Conservation (phyloP, 306 rosid genomes). For the Cicer chorassanicum region DNA sequence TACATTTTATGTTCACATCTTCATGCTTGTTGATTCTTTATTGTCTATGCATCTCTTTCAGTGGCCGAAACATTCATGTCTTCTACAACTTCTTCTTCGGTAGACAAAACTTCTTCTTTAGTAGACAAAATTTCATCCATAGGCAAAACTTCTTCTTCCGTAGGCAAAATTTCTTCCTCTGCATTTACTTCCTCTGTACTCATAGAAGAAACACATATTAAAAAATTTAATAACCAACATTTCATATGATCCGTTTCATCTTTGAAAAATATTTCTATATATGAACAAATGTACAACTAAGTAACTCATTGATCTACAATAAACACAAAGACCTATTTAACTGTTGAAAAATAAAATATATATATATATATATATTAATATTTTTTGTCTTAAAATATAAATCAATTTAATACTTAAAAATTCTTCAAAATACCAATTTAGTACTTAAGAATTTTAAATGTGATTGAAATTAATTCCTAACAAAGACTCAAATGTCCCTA, state of each 20-base stretch:
- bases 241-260: background rate
- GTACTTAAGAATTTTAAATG: background rate
- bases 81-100: background rate
- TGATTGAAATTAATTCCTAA: background rate
- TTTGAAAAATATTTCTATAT: background rate
- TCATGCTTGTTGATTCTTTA: background rate
- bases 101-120: background rate
- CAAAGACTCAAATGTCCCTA: no score
- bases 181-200: conserved; percentile 40
- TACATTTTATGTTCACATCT: background rate
- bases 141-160: background rate
- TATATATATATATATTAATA: no score
- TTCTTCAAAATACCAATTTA: background rate
- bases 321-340: no score
- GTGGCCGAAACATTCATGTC: conserved; percentile 40
- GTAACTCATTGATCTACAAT: no score
- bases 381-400: no score
- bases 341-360: no score
- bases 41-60: conserved; percentile 39
- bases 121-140: background rate
- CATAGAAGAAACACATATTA: background rate
- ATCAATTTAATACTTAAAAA: no score
- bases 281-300: background rate
- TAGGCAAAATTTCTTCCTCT: conserved; percentile 28
- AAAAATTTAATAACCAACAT: background rate